phyloP scores from a whole-genome alignment of 169 alveolate species.

The Plasmodium fragile region DNA sequence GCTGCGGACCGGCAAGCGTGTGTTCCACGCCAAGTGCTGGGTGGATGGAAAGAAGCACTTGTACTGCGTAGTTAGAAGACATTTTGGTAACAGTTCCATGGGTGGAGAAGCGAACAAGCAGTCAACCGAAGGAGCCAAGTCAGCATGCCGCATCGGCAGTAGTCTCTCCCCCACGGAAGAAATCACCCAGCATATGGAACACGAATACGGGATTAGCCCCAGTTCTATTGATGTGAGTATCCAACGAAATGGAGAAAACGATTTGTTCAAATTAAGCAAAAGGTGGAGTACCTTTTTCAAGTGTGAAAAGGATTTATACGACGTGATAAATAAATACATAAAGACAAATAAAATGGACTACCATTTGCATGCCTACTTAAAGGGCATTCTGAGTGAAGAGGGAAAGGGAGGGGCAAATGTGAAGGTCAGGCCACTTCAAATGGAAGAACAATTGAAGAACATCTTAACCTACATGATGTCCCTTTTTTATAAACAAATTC shows the following conservation, averaged over 20 bases:
- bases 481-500: constrained; percentile 17
- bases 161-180: not conserved
- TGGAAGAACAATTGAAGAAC: constrained; percentile 20
- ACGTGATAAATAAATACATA: constrained; percentile 43
- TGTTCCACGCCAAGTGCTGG: not conserved
- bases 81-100: not conserved
- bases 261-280: constrained; percentile 14
- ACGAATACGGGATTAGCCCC: constrained; percentile 17
- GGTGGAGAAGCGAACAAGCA: not conserved
- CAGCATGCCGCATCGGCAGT: not conserved
- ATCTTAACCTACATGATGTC: constrained; percentile 38
- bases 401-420: not conserved
- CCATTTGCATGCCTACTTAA: constrained; percentile 27
- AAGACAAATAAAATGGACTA: constrained; percentile 46
- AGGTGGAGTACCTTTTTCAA: constrained; percentile 48
- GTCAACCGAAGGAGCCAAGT: not conserved
- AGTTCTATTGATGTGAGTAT: constrained; percentile 6
- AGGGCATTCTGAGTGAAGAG: not conserved
- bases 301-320: constrained; percentile 50
- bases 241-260: not conserved
- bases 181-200: not conserved
- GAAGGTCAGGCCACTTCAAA: not conserved
- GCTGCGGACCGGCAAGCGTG: not conserved
- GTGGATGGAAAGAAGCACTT: not conserved
- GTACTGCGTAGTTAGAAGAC: not conserved